Evolutionary conservation across 129 eudicot genomes (phyloP).

Genomic region (Flaveria robusta): DNA sequence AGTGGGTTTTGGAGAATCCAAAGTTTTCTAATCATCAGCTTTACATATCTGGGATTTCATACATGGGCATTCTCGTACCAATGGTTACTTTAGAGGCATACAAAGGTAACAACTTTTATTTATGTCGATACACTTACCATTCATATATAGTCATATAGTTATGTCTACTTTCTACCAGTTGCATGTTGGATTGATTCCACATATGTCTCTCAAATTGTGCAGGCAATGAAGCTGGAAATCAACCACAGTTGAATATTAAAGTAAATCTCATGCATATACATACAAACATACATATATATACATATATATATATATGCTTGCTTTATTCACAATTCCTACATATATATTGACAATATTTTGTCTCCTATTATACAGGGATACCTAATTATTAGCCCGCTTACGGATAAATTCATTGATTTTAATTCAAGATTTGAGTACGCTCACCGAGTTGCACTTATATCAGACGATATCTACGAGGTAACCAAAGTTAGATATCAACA

Average conservation of each 20-base stretch:
- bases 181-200: too few relatives aligned
- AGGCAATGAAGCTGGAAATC: constrained; percentile 32
- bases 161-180: too few relatives aligned
- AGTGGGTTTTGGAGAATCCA: constrained; percentile 9
- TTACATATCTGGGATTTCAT: not conserved
- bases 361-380: constrained; percentile 23
- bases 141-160: too few relatives aligned
- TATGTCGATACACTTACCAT: too few relatives aligned
- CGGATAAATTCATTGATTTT: constrained; percentile 7
- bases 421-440: constrained; percentile 32
- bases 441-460: constrained; percentile 35
- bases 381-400: constrained; percentile 29
- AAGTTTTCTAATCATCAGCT: not conserved
- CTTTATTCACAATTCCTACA: not conserved
- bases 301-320: too few relatives aligned
- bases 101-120: not conserved
- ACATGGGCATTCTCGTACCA: constrained; percentile 6
- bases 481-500: not conserved
- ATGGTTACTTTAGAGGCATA: constrained; percentile 5
- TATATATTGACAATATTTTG: not conserved
- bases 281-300: not conserved
- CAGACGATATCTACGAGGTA: constrained; percentile 37
- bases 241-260: constrained; percentile 33
- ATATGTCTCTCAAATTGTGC: not conserved
- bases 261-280: not conserved